Conservation (phyloP, 768 basidiomycete species). For the Leccinellum rugosiceps region DNA sequence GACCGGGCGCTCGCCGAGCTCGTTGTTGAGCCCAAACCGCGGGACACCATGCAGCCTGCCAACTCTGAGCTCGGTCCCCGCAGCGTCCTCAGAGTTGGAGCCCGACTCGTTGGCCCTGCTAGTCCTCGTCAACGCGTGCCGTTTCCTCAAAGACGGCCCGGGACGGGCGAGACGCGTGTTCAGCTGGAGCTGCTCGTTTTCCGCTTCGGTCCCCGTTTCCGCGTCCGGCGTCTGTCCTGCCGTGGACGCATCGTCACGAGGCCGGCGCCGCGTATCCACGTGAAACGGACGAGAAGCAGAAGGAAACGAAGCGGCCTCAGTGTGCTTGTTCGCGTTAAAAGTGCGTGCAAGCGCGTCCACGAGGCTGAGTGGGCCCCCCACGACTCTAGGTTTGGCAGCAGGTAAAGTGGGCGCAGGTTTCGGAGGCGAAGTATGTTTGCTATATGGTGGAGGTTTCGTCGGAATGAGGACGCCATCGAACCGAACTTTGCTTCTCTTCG, state of each 20-base stretch:
- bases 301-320: background rate
- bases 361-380: constrained; percentile 7
- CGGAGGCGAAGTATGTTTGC: background rate
- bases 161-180: background rate
- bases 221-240: constrained; percentile 13
- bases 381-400: background rate
- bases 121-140: background rate
- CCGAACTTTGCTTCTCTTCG: constrained; percentile 13
- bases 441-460: constrained; percentile 2
- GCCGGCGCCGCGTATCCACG: background rate
- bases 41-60: background rate
- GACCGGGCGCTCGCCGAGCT: constrained; percentile 3
- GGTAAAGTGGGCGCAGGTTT: background rate
- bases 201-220: constrained; percentile 20
- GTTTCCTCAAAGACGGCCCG: background rate
- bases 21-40: background rate
- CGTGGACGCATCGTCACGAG: background rate
- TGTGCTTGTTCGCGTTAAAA: constrained; percentile 25
- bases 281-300: background rate
- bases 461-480: constrained; percentile 26
- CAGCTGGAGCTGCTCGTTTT: constrained; percentile 15
- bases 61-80: background rate
- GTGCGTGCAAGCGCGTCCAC: constrained; percentile 25
- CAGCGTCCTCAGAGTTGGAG: constrained; percentile 10
- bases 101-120: background rate